phyloP scores from a whole-genome alignment of 495 filamentous ascomycete species.

The Neurospora sp. region DNA sequence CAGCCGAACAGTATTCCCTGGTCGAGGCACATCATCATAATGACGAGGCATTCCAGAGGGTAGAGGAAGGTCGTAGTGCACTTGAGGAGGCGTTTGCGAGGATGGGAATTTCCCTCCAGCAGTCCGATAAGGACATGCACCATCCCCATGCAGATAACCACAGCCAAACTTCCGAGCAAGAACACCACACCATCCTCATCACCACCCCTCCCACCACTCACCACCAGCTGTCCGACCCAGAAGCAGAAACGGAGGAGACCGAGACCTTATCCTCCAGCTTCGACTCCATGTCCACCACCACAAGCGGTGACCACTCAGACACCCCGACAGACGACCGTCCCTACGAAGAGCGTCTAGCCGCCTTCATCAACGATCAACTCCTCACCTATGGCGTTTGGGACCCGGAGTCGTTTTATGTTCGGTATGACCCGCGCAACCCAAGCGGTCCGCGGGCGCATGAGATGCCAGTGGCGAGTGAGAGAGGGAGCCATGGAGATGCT shows the following conservation, averaged over 20 bases:
- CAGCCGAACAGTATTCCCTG: rapidly evolving
- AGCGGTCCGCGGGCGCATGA: neutral
- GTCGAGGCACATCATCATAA: neutral
- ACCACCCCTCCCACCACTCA: neutral
- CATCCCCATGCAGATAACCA: no score
- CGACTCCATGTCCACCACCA: neutral
- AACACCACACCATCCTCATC: neutral
- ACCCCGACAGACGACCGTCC: neutral
- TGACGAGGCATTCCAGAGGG: neutral
- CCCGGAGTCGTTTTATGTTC: neutral
- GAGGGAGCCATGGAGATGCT: neutral
- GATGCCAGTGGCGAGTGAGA: neutral
- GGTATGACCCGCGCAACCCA: neutral
- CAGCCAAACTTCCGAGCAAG: neutral
- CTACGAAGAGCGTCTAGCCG: neutral
- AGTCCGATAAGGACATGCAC: neutral
- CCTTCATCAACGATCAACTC: neutral
- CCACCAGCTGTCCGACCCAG: neutral
- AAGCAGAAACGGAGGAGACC: neutral
- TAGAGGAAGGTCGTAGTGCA: neutral
- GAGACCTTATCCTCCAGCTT: neutral
- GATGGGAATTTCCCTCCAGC: neutral
- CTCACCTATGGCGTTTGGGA: neutral
- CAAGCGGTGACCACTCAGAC: neutral
- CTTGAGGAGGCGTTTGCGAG: neutral